phyloP scores from a whole-genome alignment of 2,329 filamentous ascomycete genomes.

The Cucurbitaria berberidis region DNA sequence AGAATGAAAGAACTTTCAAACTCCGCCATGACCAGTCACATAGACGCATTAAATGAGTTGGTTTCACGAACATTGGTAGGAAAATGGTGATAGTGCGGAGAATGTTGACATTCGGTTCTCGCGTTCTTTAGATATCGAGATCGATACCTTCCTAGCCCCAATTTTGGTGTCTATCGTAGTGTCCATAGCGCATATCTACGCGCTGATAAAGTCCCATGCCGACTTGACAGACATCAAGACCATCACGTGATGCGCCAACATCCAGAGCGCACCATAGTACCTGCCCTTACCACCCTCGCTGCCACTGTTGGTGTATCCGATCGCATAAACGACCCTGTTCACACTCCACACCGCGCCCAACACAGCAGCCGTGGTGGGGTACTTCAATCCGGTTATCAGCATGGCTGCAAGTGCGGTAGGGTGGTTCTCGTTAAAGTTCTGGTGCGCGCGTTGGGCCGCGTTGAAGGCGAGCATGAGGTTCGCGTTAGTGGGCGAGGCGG shows the following conservation, averaged over 20 bases:
- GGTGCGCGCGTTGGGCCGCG: conserved; percentile 53
- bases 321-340: conserved; percentile 56
- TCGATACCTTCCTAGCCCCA: no score
- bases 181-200: not conserved
- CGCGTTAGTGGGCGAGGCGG: conserved; percentile 46
- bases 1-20: no score
- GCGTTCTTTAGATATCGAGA: no score
- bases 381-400: conserved; percentile 61
- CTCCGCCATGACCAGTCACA: no score
- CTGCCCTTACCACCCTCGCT: conserved; percentile 53
- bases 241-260: conserved; percentile 41
- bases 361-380: conserved; percentile 55
- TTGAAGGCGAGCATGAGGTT: conserved; percentile 57
- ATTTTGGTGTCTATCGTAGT: no score
- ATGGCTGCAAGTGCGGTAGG: conserved; percentile 58
- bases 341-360: conserved; percentile 60
- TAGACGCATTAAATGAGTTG: no score
- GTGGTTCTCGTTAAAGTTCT: conserved; percentile 67
- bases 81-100: no score
- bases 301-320: conserved; percentile 52
- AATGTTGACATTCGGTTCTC: no score
- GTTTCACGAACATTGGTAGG: no score
- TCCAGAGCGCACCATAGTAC: conserved; percentile 45
- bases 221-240: conserved; percentile 35
- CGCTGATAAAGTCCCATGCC: conserved; percentile 30